Conservation (phyloP, 805 yeast genomes). For the Yarrowia sp. region DNA sequence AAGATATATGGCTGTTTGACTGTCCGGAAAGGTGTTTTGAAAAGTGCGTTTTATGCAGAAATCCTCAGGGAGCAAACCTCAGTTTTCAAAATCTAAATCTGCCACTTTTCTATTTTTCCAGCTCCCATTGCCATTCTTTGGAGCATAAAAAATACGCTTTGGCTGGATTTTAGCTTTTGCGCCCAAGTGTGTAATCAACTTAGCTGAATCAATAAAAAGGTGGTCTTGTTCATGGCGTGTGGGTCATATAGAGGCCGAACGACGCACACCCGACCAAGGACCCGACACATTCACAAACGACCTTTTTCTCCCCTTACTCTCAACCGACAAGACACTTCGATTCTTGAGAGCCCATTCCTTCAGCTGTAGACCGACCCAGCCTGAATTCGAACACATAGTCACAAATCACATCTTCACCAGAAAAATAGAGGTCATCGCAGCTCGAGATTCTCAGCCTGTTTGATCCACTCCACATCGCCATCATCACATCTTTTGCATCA, state of each 20-base stretch:
- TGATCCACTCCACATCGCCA: neutral
- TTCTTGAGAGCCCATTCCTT: too few relatives aligned
- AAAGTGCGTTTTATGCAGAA: neutral
- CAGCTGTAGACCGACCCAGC: neutral
- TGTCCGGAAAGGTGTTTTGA: neutral
- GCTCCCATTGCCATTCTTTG: neutral
- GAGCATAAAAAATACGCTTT: slow-evolving; percentile 23
- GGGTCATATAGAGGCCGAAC: neutral
- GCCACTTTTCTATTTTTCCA: too few relatives aligned
- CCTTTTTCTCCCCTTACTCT: too few relatives aligned
- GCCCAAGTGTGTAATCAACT: slow-evolving; percentile 22
- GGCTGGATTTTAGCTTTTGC: neutral
- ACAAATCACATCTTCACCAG: too few relatives aligned
- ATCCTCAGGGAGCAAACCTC: neutral
- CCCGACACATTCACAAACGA: too few relatives aligned
- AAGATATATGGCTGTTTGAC: too few relatives aligned
- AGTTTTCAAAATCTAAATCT: neutral
- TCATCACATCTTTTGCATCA: neutral
- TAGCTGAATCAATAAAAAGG: slow-evolving; percentile 19
- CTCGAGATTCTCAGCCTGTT: too few relatives aligned
- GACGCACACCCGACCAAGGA: too few relatives aligned
- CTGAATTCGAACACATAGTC: neutral
- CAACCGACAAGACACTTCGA: too few relatives aligned
- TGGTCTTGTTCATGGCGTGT: slow-evolving; percentile 4
- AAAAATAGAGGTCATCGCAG: too few relatives aligned